Evolutionary conservation across 2,329 filamentous ascomycete genomes (phyloP).

Genomic region (Penicillium sp.): DNA sequence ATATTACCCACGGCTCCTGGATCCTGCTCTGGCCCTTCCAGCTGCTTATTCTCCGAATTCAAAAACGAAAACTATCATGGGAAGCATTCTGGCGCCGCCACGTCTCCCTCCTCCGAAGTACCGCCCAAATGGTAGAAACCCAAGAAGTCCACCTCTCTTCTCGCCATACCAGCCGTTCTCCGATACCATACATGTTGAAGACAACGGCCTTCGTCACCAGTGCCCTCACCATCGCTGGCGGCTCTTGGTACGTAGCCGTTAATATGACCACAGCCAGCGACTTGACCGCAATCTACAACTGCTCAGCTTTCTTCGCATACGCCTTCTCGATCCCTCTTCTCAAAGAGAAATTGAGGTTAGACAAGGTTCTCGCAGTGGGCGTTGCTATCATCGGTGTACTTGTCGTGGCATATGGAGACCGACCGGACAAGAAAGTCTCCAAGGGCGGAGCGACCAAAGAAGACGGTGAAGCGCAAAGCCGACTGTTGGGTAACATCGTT

Average conservation of each 20-base stretch:
- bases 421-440: slow-evolving; percentile 52
- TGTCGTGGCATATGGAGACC: slow-evolving; percentile 92
- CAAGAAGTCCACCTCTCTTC: slow-evolving; percentile 66
- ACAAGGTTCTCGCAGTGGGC: slow-evolving; percentile 82
- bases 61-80: slow-evolving; percentile 79
- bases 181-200: slow-evolving; percentile 71
- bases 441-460: slow-evolving; percentile 34
- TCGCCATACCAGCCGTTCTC: slow-evolving; percentile 44
- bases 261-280: slow-evolving; percentile 90
- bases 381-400: slow-evolving; percentile 88
- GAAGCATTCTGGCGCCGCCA: slow-evolving; percentile 79
- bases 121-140: slow-evolving; percentile 81
- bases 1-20: slow-evolving; percentile 96
- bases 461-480: slow-evolving; percentile 59
- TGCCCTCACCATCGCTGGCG: slow-evolving; percentile 83
- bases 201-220: slow-evolving; percentile 81
- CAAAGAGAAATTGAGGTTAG: slow-evolving; percentile 76
- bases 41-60: slow-evolving; percentile 74
- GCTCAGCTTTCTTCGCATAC: slow-evolving; percentile 97
- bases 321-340: slow-evolving; percentile 91
- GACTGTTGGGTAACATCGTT: slow-evolving; percentile 82
- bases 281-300: slow-evolving; percentile 98
- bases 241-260: slow-evolving; percentile 95
- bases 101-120: slow-evolving; percentile 61
- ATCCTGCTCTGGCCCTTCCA: slow-evolving; percentile 82